Conservation (phyloP, 108 stramenopile genomes). For the Fragilariopsis cylindrus region DNA sequence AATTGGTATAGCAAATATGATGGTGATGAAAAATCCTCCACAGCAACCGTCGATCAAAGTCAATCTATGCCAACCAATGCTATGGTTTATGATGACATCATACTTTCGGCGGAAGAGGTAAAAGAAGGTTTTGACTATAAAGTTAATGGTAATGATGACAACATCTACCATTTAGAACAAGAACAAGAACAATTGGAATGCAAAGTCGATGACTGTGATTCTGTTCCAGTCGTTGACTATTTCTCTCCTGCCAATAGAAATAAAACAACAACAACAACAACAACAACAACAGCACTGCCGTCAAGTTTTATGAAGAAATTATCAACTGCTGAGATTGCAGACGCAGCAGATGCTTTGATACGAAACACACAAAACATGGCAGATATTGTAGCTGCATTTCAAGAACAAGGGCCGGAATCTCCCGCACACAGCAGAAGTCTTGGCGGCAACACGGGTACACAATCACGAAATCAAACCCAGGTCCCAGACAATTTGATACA, state of each 20-base stretch:
- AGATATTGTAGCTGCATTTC: not conserved
- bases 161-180: not conserved
- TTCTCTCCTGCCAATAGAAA: not conserved
- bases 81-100: not conserved
- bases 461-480: too few relatives aligned
- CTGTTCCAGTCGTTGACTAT: not conserved
- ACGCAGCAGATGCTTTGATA: not conserved
- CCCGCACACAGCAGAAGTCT: too few relatives aligned
- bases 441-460: too few relatives aligned
- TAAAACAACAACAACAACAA: not conserved
- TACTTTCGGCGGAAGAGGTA: not conserved
- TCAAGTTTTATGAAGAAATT: too few relatives aligned
- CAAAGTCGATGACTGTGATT: not conserved
- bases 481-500: too few relatives aligned
- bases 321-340: too few relatives aligned
- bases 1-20: slow-evolving; percentile 1
- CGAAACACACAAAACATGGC: slow-evolving; percentile 4
- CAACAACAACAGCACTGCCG: not conserved
- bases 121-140: slow-evolving; percentile 1
- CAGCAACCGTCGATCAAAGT: slow-evolving; percentile 6
- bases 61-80: slow-evolving; percentile 19
- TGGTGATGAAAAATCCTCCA: not conserved
- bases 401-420: not conserved
- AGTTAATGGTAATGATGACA: not conserved
- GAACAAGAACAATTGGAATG: not conserved